Evolutionary conservation across 2,329 filamentous ascomycete species (phyloP).

Genomic region (Cercospora nicotianae): DNA sequence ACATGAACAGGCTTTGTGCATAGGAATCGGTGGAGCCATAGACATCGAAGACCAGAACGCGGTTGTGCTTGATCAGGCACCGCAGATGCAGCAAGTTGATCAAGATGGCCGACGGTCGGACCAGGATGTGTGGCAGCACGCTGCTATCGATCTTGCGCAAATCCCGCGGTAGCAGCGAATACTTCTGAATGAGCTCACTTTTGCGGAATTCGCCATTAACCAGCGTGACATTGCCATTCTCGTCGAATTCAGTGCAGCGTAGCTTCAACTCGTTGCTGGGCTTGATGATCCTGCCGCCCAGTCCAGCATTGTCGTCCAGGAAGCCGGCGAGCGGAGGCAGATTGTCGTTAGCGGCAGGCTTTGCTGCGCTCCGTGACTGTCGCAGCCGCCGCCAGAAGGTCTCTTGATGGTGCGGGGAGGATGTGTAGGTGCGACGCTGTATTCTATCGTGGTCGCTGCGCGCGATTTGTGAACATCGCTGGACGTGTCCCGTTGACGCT

Average conservation of each 20-base stretch:
- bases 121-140: constrained; percentile 89
- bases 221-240: constrained; percentile 85
- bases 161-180: constrained; percentile 89
- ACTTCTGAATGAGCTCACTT: constrained; percentile 95
- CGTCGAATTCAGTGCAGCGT: constrained; percentile 92
- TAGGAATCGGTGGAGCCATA: constrained; percentile 94
- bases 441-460: constrained; percentile 29
- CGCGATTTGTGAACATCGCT: constrained; percentile 8
- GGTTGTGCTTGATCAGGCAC: constrained; percentile 91
- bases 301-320: constrained; percentile 61
- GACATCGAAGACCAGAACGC: constrained; percentile 91
- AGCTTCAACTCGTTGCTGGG: constrained; percentile 81
- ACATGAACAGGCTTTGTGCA: constrained; percentile 95
- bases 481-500: neutral
- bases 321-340: constrained; percentile 54
- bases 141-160: constrained; percentile 97
- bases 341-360: constrained; percentile 55
- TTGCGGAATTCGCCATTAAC: constrained; percentile 97
- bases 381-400: constrained; percentile 34
- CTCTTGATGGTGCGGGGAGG: constrained; percentile 21
- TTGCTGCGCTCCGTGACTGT: constrained; percentile 20
- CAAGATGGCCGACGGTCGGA: constrained; percentile 88
- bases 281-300: constrained; percentile 69
- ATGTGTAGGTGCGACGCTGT: constrained; percentile 25
- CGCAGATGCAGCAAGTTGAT: constrained; percentile 96